Percentiles rank a stretch among this genome's conserved stretches.
phyloP scores from a whole-genome alignment of 2,329 filamentous ascomycete genomes.

The Pseudonectria buxi region DNA sequence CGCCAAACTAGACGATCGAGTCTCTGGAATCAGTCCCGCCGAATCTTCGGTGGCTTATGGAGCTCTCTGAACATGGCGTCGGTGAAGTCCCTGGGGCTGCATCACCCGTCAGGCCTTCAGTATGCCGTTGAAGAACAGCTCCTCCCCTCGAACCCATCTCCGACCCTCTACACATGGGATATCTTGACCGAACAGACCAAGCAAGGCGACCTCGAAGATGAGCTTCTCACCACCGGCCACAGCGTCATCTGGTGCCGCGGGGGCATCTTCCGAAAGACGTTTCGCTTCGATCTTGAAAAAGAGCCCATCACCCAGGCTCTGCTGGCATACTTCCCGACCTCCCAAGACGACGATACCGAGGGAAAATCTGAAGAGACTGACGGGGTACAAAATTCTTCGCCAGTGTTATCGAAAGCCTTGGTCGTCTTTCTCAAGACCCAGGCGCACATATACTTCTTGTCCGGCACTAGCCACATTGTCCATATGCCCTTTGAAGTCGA shows the following conservation, averaged over 20 bases:
- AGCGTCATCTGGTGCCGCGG: constrained; percentile 87
- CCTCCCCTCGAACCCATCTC: constrained; percentile 58
- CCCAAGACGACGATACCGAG: constrained; percentile 30
- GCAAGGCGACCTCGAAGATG: constrained; percentile 56
- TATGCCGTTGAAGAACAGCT: constrained; percentile 79
- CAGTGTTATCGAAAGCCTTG: constrained; percentile 56
- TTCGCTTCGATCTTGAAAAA: constrained; percentile 79
- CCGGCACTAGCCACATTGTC: constrained; percentile 79
- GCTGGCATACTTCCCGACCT: constrained; percentile 70
- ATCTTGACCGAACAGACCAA: constrained; percentile 40
- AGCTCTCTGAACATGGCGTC: constrained; percentile 63
- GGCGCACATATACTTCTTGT: constrained; percentile 86
- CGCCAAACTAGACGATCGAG: too few species aligned
- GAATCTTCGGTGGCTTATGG: constrained; percentile 23
- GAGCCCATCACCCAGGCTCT: constrained; percentile 82
- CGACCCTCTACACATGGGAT: constrained; percentile 70
- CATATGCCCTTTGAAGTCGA: constrained; percentile 95
- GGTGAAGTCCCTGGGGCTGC: constrained; percentile 83
- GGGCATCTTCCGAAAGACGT: constrained; percentile 75
- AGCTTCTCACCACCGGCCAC: constrained; percentile 67
- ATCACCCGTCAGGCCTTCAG: constrained; percentile 76
- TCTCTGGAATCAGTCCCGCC: neutral
- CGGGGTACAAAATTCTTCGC: constrained; percentile 9
- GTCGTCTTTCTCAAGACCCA: constrained; percentile 91
- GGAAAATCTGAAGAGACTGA: constrained; percentile 6